Percentiles rank a stretch among this genome's conserved stretches.
Evolutionary conservation across 179 eudicot genomes (phyloP).

Genomic region (Beta macrorhiza): DNA sequence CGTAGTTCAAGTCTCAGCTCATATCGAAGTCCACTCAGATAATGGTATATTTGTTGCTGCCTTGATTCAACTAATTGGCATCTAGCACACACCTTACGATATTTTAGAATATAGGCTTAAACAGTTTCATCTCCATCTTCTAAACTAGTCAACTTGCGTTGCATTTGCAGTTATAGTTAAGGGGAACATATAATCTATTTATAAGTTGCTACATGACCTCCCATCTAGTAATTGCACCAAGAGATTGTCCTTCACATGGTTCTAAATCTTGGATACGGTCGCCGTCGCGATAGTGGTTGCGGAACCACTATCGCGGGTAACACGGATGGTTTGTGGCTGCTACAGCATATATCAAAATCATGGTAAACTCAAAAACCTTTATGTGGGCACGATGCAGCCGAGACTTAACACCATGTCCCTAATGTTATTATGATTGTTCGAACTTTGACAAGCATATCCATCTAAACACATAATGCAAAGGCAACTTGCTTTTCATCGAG

Average conservation of each 20-base stretch:
- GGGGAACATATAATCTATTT: too few species aligned
- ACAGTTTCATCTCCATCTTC: not conserved
- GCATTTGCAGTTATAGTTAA: not conserved
- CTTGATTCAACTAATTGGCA: not conserved
- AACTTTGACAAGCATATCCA: not conserved
- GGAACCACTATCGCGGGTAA: too few species aligned
- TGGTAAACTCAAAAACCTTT: too few species aligned
- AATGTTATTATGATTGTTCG: not conserved
- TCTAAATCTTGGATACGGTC: too few species aligned
- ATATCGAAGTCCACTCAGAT: too few species aligned
- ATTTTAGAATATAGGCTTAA: not conserved
- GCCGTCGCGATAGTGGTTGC: too few species aligned
- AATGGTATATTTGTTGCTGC: not conserved
- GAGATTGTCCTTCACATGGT: not conserved
- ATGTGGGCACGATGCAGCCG: too few species aligned
- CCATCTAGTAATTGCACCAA: too few species aligned
- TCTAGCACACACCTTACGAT: not conserved
- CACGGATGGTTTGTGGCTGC: too few species aligned
- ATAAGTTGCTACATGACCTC: not conserved
- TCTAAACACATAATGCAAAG: not conserved
- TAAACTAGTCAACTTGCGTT: not conserved
- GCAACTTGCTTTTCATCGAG: not conserved
- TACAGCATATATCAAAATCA: too few species aligned
- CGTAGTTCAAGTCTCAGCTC: not conserved
- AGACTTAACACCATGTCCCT: not conserved